Evolutionary conservation across 192 early-diverging fungal genomes (phyloP).

Genomic region (Linnemannia zychae): DNA sequence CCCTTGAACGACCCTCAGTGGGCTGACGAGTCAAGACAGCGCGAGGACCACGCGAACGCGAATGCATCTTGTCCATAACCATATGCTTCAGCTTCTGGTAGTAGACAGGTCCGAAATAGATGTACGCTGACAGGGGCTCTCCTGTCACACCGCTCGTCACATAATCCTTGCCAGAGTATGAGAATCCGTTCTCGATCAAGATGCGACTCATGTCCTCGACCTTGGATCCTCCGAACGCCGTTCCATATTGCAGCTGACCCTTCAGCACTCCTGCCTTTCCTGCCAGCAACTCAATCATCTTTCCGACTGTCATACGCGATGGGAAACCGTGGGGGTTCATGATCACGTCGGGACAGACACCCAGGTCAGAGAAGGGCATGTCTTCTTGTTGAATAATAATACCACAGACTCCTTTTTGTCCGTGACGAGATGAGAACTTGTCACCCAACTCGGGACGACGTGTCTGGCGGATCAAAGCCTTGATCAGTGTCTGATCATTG

Average conservation of each 20-base stretch:
- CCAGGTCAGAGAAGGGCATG: slow-evolving; percentile 95
- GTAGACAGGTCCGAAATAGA: slow-evolving; percentile 97
- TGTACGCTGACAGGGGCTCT: slow-evolving; percentile 93
- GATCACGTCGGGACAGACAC: slow-evolving; percentile 95
- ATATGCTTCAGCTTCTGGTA: slow-evolving; percentile 99
- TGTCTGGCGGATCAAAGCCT: slow-evolving; percentile 91
- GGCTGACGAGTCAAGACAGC: slow-evolving; percentile 95
- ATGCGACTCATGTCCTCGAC: slow-evolving; percentile 97
- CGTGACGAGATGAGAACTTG: slow-evolving; percentile 98
- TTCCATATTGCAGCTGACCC: slow-evolving; percentile 95
- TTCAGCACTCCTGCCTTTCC: slow-evolving; percentile 96
- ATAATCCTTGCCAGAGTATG: slow-evolving; percentile 97
- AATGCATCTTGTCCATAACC: slow-evolving; percentile 99
- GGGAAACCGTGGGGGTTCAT: slow-evolving; percentile 99
- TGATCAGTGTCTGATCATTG: slow-evolving; percentile 92
- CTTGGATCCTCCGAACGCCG: slow-evolving; percentile 94
- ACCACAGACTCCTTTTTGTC: slow-evolving; percentile 97
- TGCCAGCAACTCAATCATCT: slow-evolving; percentile 98
- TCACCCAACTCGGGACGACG: slow-evolving; percentile 97
- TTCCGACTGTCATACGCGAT: slow-evolving; percentile 98
- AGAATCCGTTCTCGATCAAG: slow-evolving; percentile 93
- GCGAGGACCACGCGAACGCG: slow-evolving; percentile 89
- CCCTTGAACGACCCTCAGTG: slow-evolving; percentile 96
- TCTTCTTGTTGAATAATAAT: slow-evolving; percentile 98
- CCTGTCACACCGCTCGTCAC: slow-evolving; percentile 91